A percentile compares a stretch with the other conserved stretches of the same genome.
Conservation (phyloP, 495 filamentous ascomycete species). For the Schizothecium vesticola region DNA sequence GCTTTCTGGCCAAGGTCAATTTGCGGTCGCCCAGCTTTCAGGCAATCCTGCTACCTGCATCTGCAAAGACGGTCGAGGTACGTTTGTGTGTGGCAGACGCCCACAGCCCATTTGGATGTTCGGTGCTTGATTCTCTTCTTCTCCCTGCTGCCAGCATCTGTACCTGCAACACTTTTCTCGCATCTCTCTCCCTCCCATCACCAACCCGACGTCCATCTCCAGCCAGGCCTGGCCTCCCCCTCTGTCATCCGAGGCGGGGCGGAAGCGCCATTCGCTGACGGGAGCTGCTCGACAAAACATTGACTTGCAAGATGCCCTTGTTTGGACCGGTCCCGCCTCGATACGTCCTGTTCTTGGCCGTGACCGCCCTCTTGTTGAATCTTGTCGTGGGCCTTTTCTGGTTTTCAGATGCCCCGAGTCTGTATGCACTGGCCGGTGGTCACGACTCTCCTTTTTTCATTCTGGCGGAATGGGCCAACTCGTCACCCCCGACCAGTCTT, state of each 20-base stretch:
- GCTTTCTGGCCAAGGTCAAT: constrained; percentile 21
- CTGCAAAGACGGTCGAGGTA: constrained; percentile 3
- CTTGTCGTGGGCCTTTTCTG: not conserved
- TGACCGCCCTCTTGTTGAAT: not conserved
- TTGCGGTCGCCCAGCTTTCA: constrained; percentile 16
- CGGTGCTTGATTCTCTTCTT: not conserved
- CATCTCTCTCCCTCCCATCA: not conserved
- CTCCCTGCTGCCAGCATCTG: not conserved
- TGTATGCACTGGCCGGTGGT: not conserved
- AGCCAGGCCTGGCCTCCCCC: not conserved
- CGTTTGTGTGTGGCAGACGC: not conserved
- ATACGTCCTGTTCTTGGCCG: not conserved
- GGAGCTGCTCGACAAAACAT: not conserved
- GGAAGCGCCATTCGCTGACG: not conserved
- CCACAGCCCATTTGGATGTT: too few relatives aligned
- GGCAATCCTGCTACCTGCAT: constrained; percentile 14
- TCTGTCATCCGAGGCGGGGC: not conserved
- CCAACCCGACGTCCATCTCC: not conserved
- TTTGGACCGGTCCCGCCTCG: not conserved
- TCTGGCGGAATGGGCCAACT: not conserved
- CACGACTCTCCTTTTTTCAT: not conserved
- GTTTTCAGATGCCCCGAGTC: not conserved
- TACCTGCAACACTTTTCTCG: not conserved
- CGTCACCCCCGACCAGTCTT: constrained; percentile 13
- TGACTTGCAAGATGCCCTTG: not conserved